Conservation (phyloP, 306 rosid genomes). For the Gastrolobium villosum region DNA sequence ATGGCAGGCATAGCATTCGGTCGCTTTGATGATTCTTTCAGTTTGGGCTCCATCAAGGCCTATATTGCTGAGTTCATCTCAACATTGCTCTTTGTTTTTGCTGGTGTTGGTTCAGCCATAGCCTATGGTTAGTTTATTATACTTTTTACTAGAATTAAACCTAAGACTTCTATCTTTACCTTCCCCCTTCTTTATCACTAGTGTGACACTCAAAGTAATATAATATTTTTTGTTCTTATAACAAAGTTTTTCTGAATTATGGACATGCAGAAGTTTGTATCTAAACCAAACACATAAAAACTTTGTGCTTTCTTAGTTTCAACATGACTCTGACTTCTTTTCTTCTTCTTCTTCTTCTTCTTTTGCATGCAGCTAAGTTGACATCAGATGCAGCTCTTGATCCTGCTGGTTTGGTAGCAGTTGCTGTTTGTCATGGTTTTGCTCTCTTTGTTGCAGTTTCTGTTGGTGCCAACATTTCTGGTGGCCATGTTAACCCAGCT, state of each 20-base stretch:
- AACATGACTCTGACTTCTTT: neutral
- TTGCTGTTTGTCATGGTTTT: slow-evolving; percentile 84
- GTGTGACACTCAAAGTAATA: slow-evolving; percentile 11
- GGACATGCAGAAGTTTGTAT: slow-evolving; percentile 37
- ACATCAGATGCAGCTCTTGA: slow-evolving; percentile 85
- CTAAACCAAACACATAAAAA: neutral
- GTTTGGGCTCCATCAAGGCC: slow-evolving; percentile 72
- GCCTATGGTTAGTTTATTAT: slow-evolving; percentile 67
- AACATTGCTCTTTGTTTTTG: slow-evolving; percentile 89
- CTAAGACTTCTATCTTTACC: neutral
- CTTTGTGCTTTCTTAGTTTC: neutral
- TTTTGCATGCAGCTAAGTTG: slow-evolving; percentile 75
- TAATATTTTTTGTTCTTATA: neutral
- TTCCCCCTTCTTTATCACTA: neutral
- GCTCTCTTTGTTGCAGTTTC: slow-evolving; percentile 94
- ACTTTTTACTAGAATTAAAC: neutral
- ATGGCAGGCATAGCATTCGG: slow-evolving; percentile 88
- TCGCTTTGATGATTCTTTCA: slow-evolving; percentile 77
- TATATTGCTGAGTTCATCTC: slow-evolving; percentile 95
- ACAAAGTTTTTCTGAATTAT: neutral
- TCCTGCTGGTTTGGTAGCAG: slow-evolving; percentile 77
- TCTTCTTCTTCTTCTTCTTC: neutral
- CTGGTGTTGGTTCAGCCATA: slow-evolving; percentile 89
- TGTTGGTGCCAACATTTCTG: slow-evolving; percentile 85
- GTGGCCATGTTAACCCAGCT: slow-evolving; percentile 96